These are phyloP conservation scores for Cutaneotrichosporon mucoides DNA, from an alignment of 1,284 basidiomycete genomes.

Conservation along the genomic window DNA sequence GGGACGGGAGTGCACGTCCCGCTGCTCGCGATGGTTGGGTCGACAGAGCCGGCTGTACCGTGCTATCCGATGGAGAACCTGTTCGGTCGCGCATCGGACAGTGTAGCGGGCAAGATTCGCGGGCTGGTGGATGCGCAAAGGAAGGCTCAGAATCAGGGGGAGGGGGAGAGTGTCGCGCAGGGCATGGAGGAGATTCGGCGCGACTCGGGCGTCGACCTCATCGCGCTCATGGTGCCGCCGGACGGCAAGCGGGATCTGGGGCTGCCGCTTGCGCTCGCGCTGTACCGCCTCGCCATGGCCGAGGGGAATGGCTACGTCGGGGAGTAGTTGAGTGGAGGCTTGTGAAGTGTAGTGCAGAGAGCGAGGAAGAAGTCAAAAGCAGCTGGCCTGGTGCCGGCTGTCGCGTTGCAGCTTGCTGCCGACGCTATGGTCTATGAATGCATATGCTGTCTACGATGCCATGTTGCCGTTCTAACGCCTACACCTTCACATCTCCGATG, in stretches of 20 bases:
- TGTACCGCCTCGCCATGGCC: conserved; percentile 17
- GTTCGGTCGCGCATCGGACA: conserved; percentile 7
- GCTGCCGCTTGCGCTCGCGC: conserved; percentile 12
- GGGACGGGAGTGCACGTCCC: conserved; percentile 17
- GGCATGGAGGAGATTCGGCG: not conserved
- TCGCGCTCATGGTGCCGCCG: conserved; percentile 14
- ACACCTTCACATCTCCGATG: conserved; percentile 2
- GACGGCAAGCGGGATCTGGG: conserved; percentile 12
- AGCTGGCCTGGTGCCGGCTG: not conserved
- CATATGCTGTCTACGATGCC: not conserved
- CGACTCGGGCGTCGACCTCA: conserved; percentile 4
- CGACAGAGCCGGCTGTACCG: conserved; percentile 12
- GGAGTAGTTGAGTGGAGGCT: not conserved
- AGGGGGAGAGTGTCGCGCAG: not conserved
- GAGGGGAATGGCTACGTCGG: conserved; percentile 18
- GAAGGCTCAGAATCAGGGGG: not conserved
- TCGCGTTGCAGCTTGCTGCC: too few species aligned
- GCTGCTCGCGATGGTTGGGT: conserved; percentile 12
- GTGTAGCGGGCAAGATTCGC: conserved; percentile 4
- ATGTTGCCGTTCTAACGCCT: not conserved
- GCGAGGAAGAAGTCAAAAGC: not conserved
- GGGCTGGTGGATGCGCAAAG: conserved; percentile 10
- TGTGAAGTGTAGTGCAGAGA: not conserved
- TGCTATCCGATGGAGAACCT: conserved; percentile 17
- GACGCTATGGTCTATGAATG: not conserved